These are phyloP conservation scores for Lactarius hatsudake DNA, from an alignment of 768 basidiomycete genomes.

Conservation along the genomic window DNA sequence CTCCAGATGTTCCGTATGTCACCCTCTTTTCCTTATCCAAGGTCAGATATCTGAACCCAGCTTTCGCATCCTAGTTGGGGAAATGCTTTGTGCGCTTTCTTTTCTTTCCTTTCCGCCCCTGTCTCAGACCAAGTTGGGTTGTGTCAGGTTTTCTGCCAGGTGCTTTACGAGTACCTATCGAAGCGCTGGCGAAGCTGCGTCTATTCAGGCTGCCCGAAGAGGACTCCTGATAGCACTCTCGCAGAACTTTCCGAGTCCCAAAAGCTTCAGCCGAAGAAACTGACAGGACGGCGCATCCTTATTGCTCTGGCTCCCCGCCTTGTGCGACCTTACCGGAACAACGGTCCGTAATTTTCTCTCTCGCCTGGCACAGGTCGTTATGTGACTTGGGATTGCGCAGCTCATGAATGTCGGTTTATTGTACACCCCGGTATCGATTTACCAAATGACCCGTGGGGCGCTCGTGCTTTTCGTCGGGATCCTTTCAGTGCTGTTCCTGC, in stretches of 20 bases:
- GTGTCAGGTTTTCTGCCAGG: slow-evolving; percentile 76
- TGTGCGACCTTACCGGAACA: slow-evolving; percentile 88
- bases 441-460: slow-evolving; percentile 94
- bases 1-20: slow-evolving; percentile 85
- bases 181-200: slow-evolving; percentile 43
- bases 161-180: slow-evolving; percentile 66
- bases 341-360: slow-evolving; percentile 52
- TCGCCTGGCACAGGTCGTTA: slow-evolving; percentile 2
- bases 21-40: slow-evolving; percentile 19
- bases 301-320: slow-evolving; percentile 84
- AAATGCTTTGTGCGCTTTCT: slow-evolving; percentile 79
- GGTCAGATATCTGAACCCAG: slow-evolving; percentile 30
- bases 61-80: slow-evolving; percentile 63
- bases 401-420: slow-evolving; percentile 96
- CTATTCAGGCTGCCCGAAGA: slow-evolving; percentile 54
- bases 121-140: slow-evolving; percentile 10
- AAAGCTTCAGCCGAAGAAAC: slow-evolving; percentile 38
- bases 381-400: slow-evolving; percentile 30
- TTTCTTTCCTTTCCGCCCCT: slow-evolving; percentile 15
- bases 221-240: slow-evolving; percentile 30
- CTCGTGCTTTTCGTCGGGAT: slow-evolving; percentile 92
- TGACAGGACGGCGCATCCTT: slow-evolving; percentile 71
- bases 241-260: slow-evolving; percentile 29
- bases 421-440: slow-evolving; percentile 95
- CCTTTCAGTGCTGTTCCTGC: slow-evolving; percentile 88